A percentile compares a stretch with the other conserved stretches of the same genome.
phyloP scores from a whole-genome alignment of 139 green algal species.

The Picochlorum costavermella region DNA sequence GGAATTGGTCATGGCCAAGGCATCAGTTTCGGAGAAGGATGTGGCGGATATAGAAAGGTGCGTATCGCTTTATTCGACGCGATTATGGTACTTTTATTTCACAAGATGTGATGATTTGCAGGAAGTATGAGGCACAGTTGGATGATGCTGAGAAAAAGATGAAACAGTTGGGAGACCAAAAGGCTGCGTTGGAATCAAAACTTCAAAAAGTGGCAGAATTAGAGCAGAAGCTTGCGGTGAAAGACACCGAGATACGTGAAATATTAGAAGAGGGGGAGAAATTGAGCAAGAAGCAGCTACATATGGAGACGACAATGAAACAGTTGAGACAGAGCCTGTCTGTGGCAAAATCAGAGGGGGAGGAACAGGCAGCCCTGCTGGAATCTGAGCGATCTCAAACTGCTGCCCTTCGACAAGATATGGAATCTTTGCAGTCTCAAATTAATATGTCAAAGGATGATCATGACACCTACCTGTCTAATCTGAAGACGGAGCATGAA shows the following conservation, averaged over 20 bases:
- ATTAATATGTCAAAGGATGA: constrained; percentile 34
- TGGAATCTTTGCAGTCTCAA: constrained; percentile 34
- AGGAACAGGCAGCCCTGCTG: constrained; percentile 1
- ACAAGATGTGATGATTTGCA: not conserved
- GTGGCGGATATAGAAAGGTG: constrained; percentile 30
- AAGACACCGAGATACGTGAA: constrained; percentile 81
- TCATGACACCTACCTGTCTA: constrained; percentile 45
- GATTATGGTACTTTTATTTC: not conserved
- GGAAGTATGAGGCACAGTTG: constrained; percentile 34
- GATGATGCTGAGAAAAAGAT: constrained; percentile 11
- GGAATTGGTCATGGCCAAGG: constrained; percentile 49
- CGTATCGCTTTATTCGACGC: not conserved
- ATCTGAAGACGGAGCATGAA: constrained; percentile 47
- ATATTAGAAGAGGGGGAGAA: constrained; percentile 70
- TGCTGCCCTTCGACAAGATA: constrained; percentile 8
- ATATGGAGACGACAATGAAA: constrained; percentile 65
- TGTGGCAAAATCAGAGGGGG: constrained; percentile 41
- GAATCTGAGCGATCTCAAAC: constrained; percentile 16
- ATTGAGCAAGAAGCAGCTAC: constrained; percentile 68
- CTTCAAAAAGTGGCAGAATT: constrained; percentile 43
- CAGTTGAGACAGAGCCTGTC: constrained; percentile 50
- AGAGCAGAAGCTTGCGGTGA: constrained; percentile 71
- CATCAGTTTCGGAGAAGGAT: constrained; percentile 44
- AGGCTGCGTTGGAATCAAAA: not conserved
- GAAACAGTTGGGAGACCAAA: not conserved